Evolutionary conservation across 139 green algal genomes (phyloP).

Genomic region (Closterium sp.): DNA sequence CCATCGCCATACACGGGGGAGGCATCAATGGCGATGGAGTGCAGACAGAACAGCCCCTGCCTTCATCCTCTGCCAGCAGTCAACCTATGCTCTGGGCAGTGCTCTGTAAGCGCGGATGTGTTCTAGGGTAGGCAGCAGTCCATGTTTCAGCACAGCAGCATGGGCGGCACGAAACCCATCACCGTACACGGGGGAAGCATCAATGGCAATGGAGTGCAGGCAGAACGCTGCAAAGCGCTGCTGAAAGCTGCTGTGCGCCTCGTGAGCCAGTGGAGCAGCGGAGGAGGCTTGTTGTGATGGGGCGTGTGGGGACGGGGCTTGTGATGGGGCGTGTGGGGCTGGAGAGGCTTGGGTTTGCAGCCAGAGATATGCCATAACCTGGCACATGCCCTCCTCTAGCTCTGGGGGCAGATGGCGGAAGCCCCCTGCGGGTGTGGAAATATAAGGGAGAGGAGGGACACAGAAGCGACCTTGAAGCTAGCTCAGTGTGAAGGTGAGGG

Average conservation of each 20-base stretch:
- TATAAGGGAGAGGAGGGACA: not conserved
- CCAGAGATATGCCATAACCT: conserved; percentile 91
- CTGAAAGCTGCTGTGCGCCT: not conserved
- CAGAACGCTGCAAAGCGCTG: conserved; percentile 61
- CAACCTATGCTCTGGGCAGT: conserved; percentile 15
- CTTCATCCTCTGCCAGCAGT: too few relatives aligned
- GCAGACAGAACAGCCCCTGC: too few relatives aligned
- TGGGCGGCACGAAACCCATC: conserved; percentile 80
- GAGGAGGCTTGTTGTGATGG: not conserved
- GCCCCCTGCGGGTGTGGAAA: not conserved
- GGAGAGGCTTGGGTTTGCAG: conserved; percentile 52
- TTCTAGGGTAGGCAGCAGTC: conserved; percentile 46
- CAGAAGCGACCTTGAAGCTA: not conserved
- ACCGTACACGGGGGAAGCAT: conserved; percentile 78
- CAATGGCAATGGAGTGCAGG: conserved; percentile 76
- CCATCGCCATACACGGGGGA: conserved; percentile 83
- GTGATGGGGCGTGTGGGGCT: not conserved
- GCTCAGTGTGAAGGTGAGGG: not conserved
- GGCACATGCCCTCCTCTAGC: conserved; percentile 88
- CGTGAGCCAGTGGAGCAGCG: not conserved
- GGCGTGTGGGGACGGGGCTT: not conserved
- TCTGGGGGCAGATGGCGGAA: conserved; percentile 56
- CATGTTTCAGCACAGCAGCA: conserved; percentile 68
- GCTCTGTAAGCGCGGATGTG: conserved; percentile 34
- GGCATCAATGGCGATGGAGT: conserved; percentile 69